These are phyloP conservation scores for Neoconidiobolus thromboides DNA, from an alignment of 371 early-diverging fungal genomes.

Conservation along the genomic window DNA sequence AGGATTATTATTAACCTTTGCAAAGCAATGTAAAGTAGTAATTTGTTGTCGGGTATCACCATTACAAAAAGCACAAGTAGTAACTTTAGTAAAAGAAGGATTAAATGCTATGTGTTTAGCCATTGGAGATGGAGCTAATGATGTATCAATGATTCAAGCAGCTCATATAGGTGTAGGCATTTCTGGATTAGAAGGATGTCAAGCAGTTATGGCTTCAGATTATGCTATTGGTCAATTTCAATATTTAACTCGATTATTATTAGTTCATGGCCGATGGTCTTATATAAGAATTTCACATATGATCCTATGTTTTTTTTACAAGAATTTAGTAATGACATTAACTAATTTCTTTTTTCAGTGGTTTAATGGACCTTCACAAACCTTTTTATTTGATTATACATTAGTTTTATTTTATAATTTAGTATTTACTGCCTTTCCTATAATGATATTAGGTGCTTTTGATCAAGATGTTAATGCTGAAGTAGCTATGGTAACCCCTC, in stretches of 20 bases:
- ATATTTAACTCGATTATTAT: slow-evolving; percentile 56
- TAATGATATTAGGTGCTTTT: slow-evolving; percentile 26
- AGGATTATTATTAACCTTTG: slow-evolving; percentile 43
- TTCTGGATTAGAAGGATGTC: slow-evolving; percentile 76
- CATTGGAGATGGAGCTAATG: slow-evolving; percentile 98
- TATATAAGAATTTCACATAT: slow-evolving; percentile 75
- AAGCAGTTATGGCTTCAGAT: slow-evolving; percentile 79
- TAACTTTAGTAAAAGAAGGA: slow-evolving; percentile 57
- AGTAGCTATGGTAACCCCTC: slow-evolving; percentile 35
- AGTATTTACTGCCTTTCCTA: slow-evolving; percentile 53
- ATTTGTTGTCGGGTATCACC: slow-evolving; percentile 92
- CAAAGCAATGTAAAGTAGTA: slow-evolving; percentile 65
- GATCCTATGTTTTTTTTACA: slow-evolving; percentile 83
- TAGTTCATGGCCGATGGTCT: slow-evolving; percentile 81
- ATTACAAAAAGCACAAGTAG: slow-evolving; percentile 92
- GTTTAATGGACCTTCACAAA: slow-evolving; percentile 51
- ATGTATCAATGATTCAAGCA: slow-evolving; percentile 83
- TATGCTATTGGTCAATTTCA: slow-evolving; percentile 82
- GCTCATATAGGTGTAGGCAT: slow-evolving; percentile 94
- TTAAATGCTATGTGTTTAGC: slow-evolving; percentile 56
- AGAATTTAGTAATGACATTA: slow-evolving; percentile 75
- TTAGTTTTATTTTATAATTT: slow-evolving; percentile 62
- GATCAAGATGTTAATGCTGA: slow-evolving; percentile 37
- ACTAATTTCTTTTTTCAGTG: slow-evolving; percentile 66
- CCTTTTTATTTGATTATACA: slow-evolving; percentile 72